Evolutionary conservation across 2,329 filamentous ascomycete species (phyloP).

Genomic region (Fusarium sublunatum): DNA sequence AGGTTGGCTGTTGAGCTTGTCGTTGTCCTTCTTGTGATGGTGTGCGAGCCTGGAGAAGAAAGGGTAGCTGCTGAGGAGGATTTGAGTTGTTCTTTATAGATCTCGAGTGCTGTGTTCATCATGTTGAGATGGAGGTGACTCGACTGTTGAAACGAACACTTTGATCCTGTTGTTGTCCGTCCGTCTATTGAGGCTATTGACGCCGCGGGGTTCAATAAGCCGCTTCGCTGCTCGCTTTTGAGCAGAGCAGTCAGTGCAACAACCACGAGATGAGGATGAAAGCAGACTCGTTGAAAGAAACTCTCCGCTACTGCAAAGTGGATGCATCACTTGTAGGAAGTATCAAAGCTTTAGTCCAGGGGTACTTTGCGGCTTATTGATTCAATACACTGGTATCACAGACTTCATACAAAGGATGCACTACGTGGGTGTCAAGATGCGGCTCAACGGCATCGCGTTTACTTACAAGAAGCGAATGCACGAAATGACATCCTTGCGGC

Average conservation of each 20-base stretch:
- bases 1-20: slow-evolving; percentile 23
- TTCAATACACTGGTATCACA: background rate
- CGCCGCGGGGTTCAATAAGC: slow-evolving; percentile 33
- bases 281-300: slow-evolving; percentile 13
- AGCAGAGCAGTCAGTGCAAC: slow-evolving; percentile 11
- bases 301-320: slow-evolving; percentile 2
- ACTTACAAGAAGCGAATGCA: slow-evolving; percentile 16
- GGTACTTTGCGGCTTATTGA: slow-evolving; percentile 25
- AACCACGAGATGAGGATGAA: slow-evolving; percentile 1
- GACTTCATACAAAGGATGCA: background rate
- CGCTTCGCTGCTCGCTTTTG: slow-evolving; percentile 5
- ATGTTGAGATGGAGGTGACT: slow-evolving; percentile 1
- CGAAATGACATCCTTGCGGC: slow-evolving; percentile 3
- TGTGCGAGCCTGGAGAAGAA: slow-evolving; percentile 41
- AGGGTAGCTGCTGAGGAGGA: slow-evolving; percentile 11
- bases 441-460: slow-evolving; percentile 5
- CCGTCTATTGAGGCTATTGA: slow-evolving; percentile 38
- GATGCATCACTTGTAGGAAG: background rate
- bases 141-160: slow-evolving; percentile 4
- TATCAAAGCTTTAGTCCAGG: slow-evolving; percentile 8
- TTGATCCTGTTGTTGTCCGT: slow-evolving; percentile 10
- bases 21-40: slow-evolving; percentile 39
- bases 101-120: slow-evolving; percentile 8
- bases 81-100: slow-evolving; percentile 37
- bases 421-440: background rate